Conservation (phyloP, 768 basidiomycete genomes). For the Crucibulum laeve region DNA sequence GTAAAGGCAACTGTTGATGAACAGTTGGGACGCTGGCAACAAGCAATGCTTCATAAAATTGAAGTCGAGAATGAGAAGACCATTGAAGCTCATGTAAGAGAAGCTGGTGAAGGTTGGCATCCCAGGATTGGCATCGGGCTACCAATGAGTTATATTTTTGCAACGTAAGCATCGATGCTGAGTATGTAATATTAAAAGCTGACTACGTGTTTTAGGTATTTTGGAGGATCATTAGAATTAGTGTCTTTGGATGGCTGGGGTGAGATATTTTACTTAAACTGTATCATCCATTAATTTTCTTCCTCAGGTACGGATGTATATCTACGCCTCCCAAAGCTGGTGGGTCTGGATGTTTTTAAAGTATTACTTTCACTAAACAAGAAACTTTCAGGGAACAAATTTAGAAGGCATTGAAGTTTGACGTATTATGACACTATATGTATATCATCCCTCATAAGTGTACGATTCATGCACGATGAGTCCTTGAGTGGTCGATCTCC, state of each 20-base stretch:
- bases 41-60: slow-evolving; percentile 11
- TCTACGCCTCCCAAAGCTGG: slow-evolving; percentile 75
- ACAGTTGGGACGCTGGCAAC: slow-evolving; percentile 56
- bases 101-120: slow-evolving; percentile 46
- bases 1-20: slow-evolving; percentile 79
- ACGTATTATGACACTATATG: too few species aligned
- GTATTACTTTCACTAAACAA: not conserved
- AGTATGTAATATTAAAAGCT: not conserved
- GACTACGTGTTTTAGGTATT: slow-evolving; percentile 48
- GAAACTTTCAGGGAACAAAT: slow-evolving; percentile 64
- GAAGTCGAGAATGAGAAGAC: slow-evolving; percentile 18
- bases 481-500: too few species aligned
- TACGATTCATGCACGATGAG: too few species aligned
- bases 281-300: slow-evolving; percentile 1
- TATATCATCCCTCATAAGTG: too few species aligned
- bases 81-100: slow-evolving; percentile 39
- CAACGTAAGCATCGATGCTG: slow-evolving; percentile 47
- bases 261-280: slow-evolving; percentile 26
- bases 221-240: slow-evolving; percentile 76
- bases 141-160: slow-evolving; percentile 87
- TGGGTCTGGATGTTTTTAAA: slow-evolving; percentile 26
- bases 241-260: slow-evolving; percentile 84
- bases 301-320: slow-evolving; percentile 78
- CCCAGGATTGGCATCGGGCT: slow-evolving; percentile 76
- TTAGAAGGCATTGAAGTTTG: slow-evolving; percentile 82